phyloP scores from a whole-genome alignment of 257 asterid species.

The Pogostemon cablin region DNA sequence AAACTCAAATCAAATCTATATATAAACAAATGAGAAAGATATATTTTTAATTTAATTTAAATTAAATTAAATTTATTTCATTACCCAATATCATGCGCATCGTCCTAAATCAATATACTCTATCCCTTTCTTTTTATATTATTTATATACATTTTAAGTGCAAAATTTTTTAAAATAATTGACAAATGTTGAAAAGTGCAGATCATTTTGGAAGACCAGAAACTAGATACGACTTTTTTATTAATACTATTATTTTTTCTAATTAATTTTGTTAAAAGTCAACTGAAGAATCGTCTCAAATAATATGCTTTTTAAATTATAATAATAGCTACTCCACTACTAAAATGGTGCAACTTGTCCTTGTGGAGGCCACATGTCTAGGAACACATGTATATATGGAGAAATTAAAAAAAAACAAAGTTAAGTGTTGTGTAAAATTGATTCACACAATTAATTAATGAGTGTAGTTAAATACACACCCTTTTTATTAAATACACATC shows the following conservation, averaged over 20 bases:
- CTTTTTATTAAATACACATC: too few species aligned
- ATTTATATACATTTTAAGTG: too few species aligned
- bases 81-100: too few species aligned
- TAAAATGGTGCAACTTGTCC: background rate
- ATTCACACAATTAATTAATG: too few species aligned
- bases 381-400: too few species aligned
- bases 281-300: constrained; percentile 15
- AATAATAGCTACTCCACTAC: background rate
- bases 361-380: constrained; percentile 3
- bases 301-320: background rate
- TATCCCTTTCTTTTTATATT: background rate
- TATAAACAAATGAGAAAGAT: too few species aligned
- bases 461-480: too few species aligned
- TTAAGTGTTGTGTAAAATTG: too few species aligned
- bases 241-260: background rate
- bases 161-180: constrained; percentile 9
- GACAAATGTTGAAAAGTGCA: background rate
- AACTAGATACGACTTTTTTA: background rate
- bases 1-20: background rate
- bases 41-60: too few species aligned
- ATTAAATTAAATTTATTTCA: too few species aligned
- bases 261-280: background rate
- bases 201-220: background rate
- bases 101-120: background rate
- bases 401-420: too few species aligned